Conservation (phyloP, 352 stramenopile species). For the Phytophthora boehmeriae region DNA sequence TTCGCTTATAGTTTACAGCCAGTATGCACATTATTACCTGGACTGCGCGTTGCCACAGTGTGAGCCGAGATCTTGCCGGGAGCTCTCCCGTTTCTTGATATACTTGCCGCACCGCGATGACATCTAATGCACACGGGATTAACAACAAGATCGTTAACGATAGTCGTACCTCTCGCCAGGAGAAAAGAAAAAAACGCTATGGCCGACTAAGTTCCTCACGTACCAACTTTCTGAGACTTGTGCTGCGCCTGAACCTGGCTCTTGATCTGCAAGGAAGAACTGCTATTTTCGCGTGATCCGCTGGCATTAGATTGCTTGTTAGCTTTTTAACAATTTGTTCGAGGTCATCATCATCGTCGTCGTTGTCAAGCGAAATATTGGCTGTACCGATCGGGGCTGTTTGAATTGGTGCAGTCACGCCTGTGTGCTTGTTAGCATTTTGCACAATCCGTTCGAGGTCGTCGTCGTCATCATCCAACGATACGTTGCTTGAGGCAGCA, state of each 20-base stretch:
- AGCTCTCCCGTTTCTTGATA: conserved; percentile 51
- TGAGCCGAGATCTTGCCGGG: conserved; percentile 44
- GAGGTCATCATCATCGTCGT: conserved; percentile 60
- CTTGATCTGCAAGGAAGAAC: conserved; percentile 66
- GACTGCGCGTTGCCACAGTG: conserved; percentile 63
- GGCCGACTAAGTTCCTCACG: not conserved
- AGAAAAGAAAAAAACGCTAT: not conserved
- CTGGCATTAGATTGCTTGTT: conserved; percentile 42
- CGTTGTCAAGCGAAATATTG: conserved; percentile 48
- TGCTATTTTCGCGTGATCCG: conserved; percentile 62
- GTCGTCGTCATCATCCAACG: conserved; percentile 33
- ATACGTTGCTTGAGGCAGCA: conserved; percentile 3
- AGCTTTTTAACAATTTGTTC: conserved; percentile 67
- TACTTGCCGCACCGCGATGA: conserved; percentile 25
- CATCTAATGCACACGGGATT: conserved; percentile 35
- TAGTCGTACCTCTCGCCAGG: not conserved
- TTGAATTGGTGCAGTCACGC: not conserved
- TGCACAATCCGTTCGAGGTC: conserved; percentile 28
- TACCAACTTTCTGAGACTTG: conserved; percentile 34
- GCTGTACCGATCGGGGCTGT: conserved; percentile 3
- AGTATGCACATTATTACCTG: conserved; percentile 27
- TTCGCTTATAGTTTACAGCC: not conserved
- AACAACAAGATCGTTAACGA: conserved; percentile 1
- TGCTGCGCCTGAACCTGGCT: conserved; percentile 48
- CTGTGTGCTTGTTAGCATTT: conserved; percentile 2